Percentiles rank a stretch among this genome's conserved stretches.
phyloP scores from a whole-genome alignment of 371 early-diverging fungal species.

The Mortierella sp. region DNA sequence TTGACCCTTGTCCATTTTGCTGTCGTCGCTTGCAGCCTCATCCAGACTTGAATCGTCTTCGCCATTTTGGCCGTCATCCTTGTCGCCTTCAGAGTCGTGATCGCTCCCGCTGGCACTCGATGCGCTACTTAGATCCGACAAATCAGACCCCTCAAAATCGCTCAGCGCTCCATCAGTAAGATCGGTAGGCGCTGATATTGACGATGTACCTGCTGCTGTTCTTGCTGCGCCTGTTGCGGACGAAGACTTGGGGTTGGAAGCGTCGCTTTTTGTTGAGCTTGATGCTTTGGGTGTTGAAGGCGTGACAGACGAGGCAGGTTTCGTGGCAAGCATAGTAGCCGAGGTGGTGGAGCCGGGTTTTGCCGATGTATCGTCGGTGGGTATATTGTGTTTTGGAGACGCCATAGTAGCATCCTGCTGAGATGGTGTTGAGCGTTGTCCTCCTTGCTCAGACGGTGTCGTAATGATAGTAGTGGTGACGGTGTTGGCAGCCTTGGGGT shows the following conservation, averaged over 20 bases:
- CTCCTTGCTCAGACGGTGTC: not conserved
- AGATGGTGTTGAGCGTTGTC: not conserved
- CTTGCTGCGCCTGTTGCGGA: not conserved
- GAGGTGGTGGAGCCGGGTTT: not conserved
- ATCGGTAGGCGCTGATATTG: conserved; percentile 18
- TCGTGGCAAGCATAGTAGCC: not conserved
- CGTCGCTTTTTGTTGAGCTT: not conserved
- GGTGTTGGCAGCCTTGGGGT: not conserved
- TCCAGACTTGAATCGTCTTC: conserved; percentile 21
- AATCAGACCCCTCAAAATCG: conserved; percentile 47
- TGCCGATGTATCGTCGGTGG: not conserved
- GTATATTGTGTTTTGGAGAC: conserved; percentile 11
- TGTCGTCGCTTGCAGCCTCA: conserved; percentile 15
- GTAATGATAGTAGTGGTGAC: not conserved
- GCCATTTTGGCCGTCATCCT: conserved; percentile 10
- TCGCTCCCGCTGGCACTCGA: conserved; percentile 46
- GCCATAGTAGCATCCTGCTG: not conserved
- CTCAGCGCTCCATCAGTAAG: conserved; percentile 40
- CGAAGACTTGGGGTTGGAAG: not conserved
- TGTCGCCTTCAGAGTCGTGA: conserved; percentile 16
- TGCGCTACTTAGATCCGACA: conserved; percentile 49
- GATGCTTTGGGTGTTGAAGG: not conserved
- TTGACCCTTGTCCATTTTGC: conserved; percentile 22
- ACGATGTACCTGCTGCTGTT: not conserved
- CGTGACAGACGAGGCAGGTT: not conserved